Conservation (phyloP, 106 monocot genomes). For the Dioscorea alata region DNA sequence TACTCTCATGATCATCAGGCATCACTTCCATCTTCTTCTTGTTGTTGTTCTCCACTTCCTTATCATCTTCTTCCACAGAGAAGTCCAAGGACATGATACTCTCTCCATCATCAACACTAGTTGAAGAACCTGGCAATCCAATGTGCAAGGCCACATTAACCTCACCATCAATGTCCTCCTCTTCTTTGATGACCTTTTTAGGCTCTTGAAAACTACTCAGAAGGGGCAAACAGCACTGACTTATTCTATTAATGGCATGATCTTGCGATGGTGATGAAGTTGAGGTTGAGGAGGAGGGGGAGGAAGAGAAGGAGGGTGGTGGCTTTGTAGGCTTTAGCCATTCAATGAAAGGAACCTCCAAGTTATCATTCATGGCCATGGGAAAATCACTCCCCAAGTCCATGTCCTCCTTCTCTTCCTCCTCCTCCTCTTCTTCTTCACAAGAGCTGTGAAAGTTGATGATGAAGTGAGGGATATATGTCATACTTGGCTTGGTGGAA, state of each 20-base stretch:
- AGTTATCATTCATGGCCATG: slow-evolving; percentile 23
- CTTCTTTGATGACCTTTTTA: slow-evolving; percentile 17
- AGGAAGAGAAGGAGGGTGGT: slow-evolving; percentile 2
- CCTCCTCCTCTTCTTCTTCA: no score
- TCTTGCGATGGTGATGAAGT: background rate
- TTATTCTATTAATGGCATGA: background rate
- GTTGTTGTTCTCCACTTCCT: slow-evolving; percentile 9
- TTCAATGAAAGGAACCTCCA: slow-evolving; percentile 9
- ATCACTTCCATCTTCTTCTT: background rate
- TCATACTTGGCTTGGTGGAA: no score
- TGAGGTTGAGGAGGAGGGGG: background rate
- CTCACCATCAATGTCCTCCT: background rate
- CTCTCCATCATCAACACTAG: background rate
- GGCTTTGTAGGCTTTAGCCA: slow-evolving; percentile 26
- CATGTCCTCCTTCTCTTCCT: slow-evolving; percentile 1
- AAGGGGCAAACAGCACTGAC: slow-evolving; percentile 41
- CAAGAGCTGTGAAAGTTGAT: no score
- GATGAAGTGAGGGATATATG: no score
- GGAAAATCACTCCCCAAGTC: background rate
- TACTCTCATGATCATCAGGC: slow-evolving; percentile 6
- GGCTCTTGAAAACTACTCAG: slow-evolving; percentile 35
- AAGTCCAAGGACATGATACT: background rate
- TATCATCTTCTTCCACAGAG: no score
- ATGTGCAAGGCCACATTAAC: slow-evolving; percentile 29
- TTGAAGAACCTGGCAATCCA: slow-evolving; percentile 24